Conservation (phyloP, 164 flowering plant species). For the Sextonia rubra region DNA sequence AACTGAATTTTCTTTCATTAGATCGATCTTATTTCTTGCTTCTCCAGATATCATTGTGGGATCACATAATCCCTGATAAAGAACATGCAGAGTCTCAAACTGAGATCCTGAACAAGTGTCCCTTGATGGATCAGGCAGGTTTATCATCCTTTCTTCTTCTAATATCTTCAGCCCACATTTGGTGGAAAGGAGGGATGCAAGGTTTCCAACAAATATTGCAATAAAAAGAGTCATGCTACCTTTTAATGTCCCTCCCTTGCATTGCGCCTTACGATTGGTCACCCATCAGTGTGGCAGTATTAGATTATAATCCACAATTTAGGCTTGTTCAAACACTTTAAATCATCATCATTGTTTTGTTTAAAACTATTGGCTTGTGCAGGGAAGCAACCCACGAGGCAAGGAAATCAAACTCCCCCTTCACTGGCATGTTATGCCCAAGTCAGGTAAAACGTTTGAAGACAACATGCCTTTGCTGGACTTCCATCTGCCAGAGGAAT, state of each 20-base stretch:
- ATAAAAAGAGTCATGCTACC: no score
- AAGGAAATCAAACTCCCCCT: conserved; percentile 17
- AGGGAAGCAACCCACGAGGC: conserved; percentile 27
- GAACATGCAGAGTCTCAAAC: conserved; percentile 15
- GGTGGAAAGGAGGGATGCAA: no score
- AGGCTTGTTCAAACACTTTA: no score
- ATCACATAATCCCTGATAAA: conserved; percentile 19
- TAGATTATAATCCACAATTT: no score
- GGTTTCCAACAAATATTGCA: no score
- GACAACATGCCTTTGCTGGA: conserved; percentile 12
- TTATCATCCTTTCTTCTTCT: neutral
- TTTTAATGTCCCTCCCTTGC: no score
- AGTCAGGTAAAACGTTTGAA: conserved; percentile 19
- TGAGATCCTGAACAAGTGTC: conserved; percentile 6
- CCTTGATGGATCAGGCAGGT: conserved; percentile 19
- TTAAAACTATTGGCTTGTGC: conserved; percentile 1
- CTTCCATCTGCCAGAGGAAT: conserved; percentile 19
- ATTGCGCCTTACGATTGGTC: no score
- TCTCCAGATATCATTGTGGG: conserved; percentile 22
- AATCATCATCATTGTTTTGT: no score
- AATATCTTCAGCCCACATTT: neutral
- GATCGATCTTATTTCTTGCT: neutral
- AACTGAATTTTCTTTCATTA: neutral
- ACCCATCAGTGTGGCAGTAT: no score
- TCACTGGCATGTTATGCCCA: conserved; percentile 28